These are phyloP conservation scores for Acanthochlamys bracteata DNA, from an alignment of 106 monocot species.

Conservation along the genomic window DNA sequence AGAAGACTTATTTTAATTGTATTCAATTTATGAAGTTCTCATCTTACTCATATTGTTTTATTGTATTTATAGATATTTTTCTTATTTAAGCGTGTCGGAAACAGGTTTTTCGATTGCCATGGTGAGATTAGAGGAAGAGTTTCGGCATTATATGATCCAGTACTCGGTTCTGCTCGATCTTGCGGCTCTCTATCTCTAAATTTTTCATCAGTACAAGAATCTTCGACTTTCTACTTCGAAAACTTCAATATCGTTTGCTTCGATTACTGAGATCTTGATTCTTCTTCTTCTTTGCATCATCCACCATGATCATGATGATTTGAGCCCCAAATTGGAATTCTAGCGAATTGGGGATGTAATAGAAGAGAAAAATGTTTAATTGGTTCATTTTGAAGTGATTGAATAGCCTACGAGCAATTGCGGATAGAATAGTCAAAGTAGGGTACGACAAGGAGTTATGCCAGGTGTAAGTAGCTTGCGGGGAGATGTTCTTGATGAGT, in stretches of 20 bases:
- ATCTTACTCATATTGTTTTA: too few species aligned
- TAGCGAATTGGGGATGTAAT: background rate
- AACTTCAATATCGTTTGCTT: constrained; percentile 32
- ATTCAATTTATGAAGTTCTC: too few species aligned
- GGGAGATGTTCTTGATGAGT: constrained; percentile 49
- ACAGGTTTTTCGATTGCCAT: constrained; percentile 46
- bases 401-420: constrained; percentile 24
- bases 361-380: background rate
- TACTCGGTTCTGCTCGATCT: constrained; percentile 47
- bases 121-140: constrained; percentile 56
- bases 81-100: background rate
- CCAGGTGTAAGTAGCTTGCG: constrained; percentile 37
- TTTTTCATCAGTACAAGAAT: background rate
- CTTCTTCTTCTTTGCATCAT: background rate
- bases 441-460: constrained; percentile 40
- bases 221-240: constrained; percentile 7
- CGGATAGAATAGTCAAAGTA: constrained; percentile 38
- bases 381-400: constrained; percentile 26
- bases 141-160: constrained; percentile 42
- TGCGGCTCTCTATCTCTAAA: constrained; percentile 9
- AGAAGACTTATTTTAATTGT: too few species aligned
- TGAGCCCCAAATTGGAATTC: background rate
- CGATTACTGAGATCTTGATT: constrained; percentile 20
- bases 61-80: too few species aligned
- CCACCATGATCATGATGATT: background rate